These are phyloP conservation scores for Monosporozyma aerobia DNA, from an alignment of 805 yeast species.

Conservation along the genomic window DNA sequence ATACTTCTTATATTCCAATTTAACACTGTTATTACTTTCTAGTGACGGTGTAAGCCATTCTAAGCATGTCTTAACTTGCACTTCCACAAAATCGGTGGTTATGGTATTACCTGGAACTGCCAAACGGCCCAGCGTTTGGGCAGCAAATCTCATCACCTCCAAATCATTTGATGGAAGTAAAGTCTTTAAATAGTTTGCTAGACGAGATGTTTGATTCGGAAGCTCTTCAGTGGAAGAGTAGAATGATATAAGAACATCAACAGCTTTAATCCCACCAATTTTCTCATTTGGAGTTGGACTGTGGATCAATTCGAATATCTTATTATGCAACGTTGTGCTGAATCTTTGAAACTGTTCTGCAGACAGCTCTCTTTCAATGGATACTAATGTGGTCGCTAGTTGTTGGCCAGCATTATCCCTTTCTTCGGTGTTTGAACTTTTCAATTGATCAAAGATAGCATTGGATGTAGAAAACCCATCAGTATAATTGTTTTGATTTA, in stretches of 20 bases:
- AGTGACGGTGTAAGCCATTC: constrained; percentile 74
- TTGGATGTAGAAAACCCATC: constrained; percentile 28
- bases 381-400: constrained; percentile 56
- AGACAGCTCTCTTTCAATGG: constrained; percentile 71
- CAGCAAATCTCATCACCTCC: constrained; percentile 79
- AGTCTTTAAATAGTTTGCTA: constrained; percentile 79
- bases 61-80: constrained; percentile 77
- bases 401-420: constrained; percentile 53
- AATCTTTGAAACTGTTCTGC: constrained; percentile 74
- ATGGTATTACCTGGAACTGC: constrained; percentile 85
- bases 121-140: constrained; percentile 76
- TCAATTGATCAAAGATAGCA: constrained; percentile 31
- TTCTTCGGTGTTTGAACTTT: constrained; percentile 30
- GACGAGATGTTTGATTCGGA: constrained; percentile 80
- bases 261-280: constrained; percentile 86
- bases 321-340: constrained; percentile 77
- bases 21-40: constrained; percentile 41
- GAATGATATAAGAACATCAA: constrained; percentile 76
- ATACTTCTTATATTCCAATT: constrained; percentile 77
- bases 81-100: constrained; percentile 88
- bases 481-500: constrained; percentile 13
- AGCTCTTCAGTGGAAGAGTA: constrained; percentile 77
- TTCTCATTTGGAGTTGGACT: constrained; percentile 62
- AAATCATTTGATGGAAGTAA: constrained; percentile 75
- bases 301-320: constrained; percentile 76